Base-by-base conservation (phyloP, 345 rosid genomes). In the Jatropha curcas region DNA sequence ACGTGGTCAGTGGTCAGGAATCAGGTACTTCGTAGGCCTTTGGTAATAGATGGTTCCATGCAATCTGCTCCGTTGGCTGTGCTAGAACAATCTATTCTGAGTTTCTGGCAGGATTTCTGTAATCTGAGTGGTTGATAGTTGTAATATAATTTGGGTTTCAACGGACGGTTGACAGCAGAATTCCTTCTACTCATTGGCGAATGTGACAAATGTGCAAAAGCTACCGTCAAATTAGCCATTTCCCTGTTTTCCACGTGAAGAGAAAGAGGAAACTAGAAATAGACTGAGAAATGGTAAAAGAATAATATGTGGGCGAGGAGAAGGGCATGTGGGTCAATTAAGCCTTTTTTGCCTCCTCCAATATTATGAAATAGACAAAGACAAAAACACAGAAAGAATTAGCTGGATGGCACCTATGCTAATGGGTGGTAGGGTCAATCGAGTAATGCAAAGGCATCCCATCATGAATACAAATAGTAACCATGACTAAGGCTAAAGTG, bases 361-460 rank as follows among this genome's bases (percentile, higher is more conserved):
- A 8, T 16, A 19, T 30, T 3, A 34, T 28, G 13, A 37, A 19
- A 34, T 4, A 4, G 14, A 41, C 1, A 52, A n/a, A 50, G 70
- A 61, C 74, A 76, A 41, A n/a, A 14, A 43, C 6, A 75, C 28
- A 39, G 55, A 12, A 52, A 30, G 31, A 51, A 58, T 43, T 71
- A 81, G 87, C 87, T 84, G 87, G 82, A 84, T 16, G 55, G 80
- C 87, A 81, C 67, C 46, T 12, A 14, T 8, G 34, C 24, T 24
- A 11, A 51, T 46, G 33, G 73, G 58, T 28, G 71, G 75, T 59
- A 75, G 75, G 79, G 69, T 37, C 76, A 27, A n/a, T n/a, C n/a
- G n/a, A n/a, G n/a, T n/a, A n/a, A n/a, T n/a, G n/a, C n/a, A n/a
- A n/a, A n/a, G n/a, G n/a, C n/a, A n/a, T n/a, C n/a, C n/a, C n/a